Evolutionary conservation across 768 basidiomycete genomes (phyloP).

Genomic region (Trametes cinnabarina): DNA sequence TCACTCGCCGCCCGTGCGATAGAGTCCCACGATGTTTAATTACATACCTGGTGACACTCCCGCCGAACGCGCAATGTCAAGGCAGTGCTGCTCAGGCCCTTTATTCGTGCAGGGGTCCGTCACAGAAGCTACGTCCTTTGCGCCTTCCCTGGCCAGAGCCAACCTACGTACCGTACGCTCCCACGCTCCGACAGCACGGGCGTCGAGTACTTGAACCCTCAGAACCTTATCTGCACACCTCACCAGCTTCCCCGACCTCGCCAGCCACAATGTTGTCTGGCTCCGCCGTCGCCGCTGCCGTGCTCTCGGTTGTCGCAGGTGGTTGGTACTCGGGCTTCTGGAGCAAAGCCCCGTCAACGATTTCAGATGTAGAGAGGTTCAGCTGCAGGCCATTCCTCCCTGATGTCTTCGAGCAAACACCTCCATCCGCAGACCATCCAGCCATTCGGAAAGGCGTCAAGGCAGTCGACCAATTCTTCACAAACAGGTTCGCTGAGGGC

Average conservation of each 20-base stretch:
- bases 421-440: constrained; percentile 19
- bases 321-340: neutral
- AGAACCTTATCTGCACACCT: neutral
- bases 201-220: neutral
- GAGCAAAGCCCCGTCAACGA: neutral
- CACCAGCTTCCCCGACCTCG: no score
- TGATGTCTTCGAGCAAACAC: constrained; percentile 24
- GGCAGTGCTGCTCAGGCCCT: no score
- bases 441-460: constrained; percentile 8
- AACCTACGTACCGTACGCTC: no score
- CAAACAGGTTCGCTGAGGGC: constrained; percentile 18
- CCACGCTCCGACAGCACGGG: no score
- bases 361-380: constrained; percentile 14
- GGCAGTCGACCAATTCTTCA: constrained; percentile 18
- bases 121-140: no score
- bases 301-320: neutral
- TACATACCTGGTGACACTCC: no score
- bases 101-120: no score
- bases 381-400: constrained; percentile 30
- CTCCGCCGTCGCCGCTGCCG: neutral
- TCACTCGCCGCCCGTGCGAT: no score
- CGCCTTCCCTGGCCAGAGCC: no score
- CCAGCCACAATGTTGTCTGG: neutral
- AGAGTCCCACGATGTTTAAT: no score
- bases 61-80: no score